These are phyloP conservation scores for Hymenoscyphus infarciens DNA, from an alignment of 2,329 filamentous ascomycete genomes.

Conservation along the genomic window DNA sequence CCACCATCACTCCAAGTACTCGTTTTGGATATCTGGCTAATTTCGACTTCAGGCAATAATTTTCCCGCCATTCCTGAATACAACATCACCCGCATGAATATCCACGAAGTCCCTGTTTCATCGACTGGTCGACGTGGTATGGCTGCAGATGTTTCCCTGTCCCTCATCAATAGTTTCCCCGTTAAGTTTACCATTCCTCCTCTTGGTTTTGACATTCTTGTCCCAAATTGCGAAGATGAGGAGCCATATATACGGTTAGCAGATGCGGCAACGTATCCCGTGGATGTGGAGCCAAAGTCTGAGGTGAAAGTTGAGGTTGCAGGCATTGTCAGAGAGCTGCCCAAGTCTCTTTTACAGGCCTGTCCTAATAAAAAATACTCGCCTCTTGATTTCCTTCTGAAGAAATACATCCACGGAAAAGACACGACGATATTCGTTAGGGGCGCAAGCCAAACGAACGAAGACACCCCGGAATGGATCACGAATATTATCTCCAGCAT, in stretches of 20 bases:
- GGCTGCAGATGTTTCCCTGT: conserved; percentile 73
- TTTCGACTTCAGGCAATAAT: conserved; percentile 50
- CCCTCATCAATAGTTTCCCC: conserved; percentile 72
- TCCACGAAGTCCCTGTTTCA: conserved; percentile 64
- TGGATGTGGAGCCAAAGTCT: conserved; percentile 65
- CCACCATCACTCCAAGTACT: not conserved
- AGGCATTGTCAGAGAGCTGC: conserved; percentile 69
- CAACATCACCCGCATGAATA: conserved; percentile 75
- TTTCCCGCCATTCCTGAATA: conserved; percentile 77
- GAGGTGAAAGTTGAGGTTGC: conserved; percentile 67
- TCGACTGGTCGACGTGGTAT: conserved; percentile 55
- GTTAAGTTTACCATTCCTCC: conserved; percentile 72
- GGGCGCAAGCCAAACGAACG: conserved; percentile 64
- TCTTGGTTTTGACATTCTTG: conserved; percentile 78
- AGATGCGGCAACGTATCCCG: conserved; percentile 63
- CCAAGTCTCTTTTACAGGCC: conserved; percentile 64
- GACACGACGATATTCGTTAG: conserved; percentile 78
- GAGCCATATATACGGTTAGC: conserved; percentile 77
- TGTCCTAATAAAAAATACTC: conserved; percentile 78
- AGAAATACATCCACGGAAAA: conserved; percentile 76
- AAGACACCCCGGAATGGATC: conserved; percentile 77
- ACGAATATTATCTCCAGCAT: conserved; percentile 75
- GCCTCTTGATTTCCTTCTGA: conserved; percentile 78
- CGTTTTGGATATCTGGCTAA: conserved; percentile 22
- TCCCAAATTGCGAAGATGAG: conserved; percentile 71